These are phyloP conservation scores for Dendrobium nobile DNA, from an alignment of 106 monocot genomes.

Conservation along the genomic window DNA sequence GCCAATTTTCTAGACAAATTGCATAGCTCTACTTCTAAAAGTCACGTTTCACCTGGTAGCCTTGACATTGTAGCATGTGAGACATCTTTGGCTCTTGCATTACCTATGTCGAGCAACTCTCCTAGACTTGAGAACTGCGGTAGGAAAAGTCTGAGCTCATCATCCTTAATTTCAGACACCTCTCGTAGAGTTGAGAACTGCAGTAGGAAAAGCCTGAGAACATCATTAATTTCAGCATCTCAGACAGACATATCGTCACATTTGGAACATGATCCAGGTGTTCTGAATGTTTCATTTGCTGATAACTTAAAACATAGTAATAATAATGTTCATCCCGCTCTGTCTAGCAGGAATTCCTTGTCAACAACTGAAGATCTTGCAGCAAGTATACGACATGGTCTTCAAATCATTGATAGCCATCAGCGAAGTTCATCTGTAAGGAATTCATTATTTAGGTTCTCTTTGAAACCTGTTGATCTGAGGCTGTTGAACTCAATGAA, in stretches of 20 bases:
- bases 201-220: slow-evolving; percentile 48
- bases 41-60: slow-evolving; percentile 9
- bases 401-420: slow-evolving; percentile 57
- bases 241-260: slow-evolving; percentile 19
- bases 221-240: slow-evolving; percentile 45
- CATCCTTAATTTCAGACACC: slow-evolving; percentile 32
- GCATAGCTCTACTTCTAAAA: slow-evolving; percentile 7
- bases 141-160: slow-evolving; percentile 40
- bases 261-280: slow-evolving; percentile 11
- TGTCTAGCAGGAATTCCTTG: slow-evolving; percentile 16
- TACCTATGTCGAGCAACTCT: slow-evolving; percentile 26
- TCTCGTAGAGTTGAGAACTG: slow-evolving; percentile 36
- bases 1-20: not conserved
- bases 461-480: slow-evolving; percentile 40
- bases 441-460: slow-evolving; percentile 52
- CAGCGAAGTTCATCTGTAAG: slow-evolving; percentile 37
- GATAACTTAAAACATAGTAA: slow-evolving; percentile 14
- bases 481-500: slow-evolving; percentile 28
- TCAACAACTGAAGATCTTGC: slow-evolving; percentile 56
- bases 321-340: slow-evolving; percentile 11
- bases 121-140: too few species aligned
- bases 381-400: slow-evolving; percentile 70
- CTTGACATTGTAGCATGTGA: slow-evolving; percentile 40
- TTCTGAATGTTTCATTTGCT: slow-evolving; percentile 17
- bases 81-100: slow-evolving; percentile 15